Evolutionary conservation across 805 yeast species (phyloP), one percentile per base, ranked within the genome.

Genomic region (Candida vaughaniae): DNA sequence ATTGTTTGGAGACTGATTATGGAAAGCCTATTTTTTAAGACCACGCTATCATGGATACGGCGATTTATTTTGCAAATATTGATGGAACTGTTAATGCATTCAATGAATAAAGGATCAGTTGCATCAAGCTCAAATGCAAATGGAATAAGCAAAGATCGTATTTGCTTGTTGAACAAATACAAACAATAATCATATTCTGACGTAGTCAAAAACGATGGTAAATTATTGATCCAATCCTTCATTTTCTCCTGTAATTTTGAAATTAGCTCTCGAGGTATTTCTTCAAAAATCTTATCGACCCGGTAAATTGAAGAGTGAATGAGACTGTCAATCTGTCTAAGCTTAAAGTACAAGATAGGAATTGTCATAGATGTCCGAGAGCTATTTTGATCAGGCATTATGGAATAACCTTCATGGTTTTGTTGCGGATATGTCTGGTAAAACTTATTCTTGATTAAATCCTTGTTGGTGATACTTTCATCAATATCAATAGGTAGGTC

Each of bases 81-180:
- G 12, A 39, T 30, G 16, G 42, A 39, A 17, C 42, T 39, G 4
- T 34, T 25, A 16, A 39, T 34, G 26, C 38, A 39, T 10, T 31
- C 27, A 9, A 34, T 34, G 19, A 39, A 39, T 12, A 39, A 30
- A 15, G 35, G 38, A 22, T 39, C 42, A 7, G 15, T 12, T 4
- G 32, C 22, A n/a, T 30, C 38, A 8, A 39, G 25, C 15, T 20
- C 16, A 30, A 31, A 20, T 2, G 32, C 28, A 20, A 39, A 39
- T 11, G 42, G 42, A 8, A 25, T 20, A 11, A 39, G 20, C 8
- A 39, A 17, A 3, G 20, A 27, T 17, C 42, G 16, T 4, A 39
- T 23, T 22, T 29, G 38, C 18, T 39, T 39, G 29, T 39, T 39
- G 31, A 16, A 39, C 16, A 39, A 16, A 31, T 34, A 34, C 8